Base-by-base conservation (phyloP, 805 yeast species). In the Kazachstania kunashirensis region DNA sequence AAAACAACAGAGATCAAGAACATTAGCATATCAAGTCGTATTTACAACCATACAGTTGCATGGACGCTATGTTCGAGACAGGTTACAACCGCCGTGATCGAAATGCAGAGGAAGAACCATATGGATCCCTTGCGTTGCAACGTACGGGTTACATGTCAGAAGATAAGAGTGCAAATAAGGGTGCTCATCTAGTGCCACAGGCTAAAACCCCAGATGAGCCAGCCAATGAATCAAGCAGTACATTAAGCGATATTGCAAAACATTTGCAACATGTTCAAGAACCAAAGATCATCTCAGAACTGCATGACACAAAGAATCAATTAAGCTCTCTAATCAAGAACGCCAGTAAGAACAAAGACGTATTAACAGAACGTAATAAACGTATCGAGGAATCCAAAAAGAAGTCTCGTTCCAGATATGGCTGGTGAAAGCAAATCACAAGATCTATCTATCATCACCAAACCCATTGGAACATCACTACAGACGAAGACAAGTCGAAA, bases 241-340 rank as follows among this genome's bases (percentile, higher is more conserved):
- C n/a, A n/a, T n/a, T n/a, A n/a, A n/a, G n/a, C n/a, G n/a, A n/a
- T n/a, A n/a, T n/a, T n/a, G n/a, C n/a, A n/a, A n/a, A n/a, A n/a
- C n/a, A n/a, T n/a, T n/a, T n/a, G n/a, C n/a, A n/a, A 12, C 27
- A 14, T 4, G 21, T 18, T 6, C 29, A 33, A 19, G 30, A 35
- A 19, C 24, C 37, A 2, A 39, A 25, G 42, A 36, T 30, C 29
- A 37, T 39, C 49, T 40, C 43, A 10, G 36, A 27, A 13, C 41
- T 48, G 5, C 37, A 38, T 30, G 49, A 48, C 33, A 36, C 41
- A 7, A 46, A 40, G 37, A 48, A 48, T 27, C 52, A 49, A 31
- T 37, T 49, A 29, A 38, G 41, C 21, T 48, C 52, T 6, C 29
- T 49, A 24, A 39, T 49, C 3, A 44, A 39, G 24, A 48, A 49